Evolutionary conservation across 2,329 filamentous ascomycete species (phyloP), one percentile per base, ranked within the genome.

Genomic region (Cytospora schulzeri): DNA sequence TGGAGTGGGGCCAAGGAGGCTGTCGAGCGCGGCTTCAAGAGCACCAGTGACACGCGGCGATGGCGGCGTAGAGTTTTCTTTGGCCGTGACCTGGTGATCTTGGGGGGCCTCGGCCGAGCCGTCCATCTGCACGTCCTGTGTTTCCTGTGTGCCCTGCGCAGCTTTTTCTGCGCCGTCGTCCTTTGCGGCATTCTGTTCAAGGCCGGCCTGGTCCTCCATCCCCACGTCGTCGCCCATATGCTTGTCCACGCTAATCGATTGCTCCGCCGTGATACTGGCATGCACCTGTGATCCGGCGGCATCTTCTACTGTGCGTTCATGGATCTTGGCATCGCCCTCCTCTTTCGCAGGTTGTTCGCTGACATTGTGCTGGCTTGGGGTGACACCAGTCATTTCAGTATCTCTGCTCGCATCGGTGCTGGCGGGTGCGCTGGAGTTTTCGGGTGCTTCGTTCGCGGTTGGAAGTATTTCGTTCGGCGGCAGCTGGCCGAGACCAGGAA

Each of bases 401-500:
- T 62, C 65, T 24, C 50, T 26, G 6, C 19, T 62, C 35, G 54
- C 24, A 22, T 65, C 38, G 7, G 12, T 28, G 61, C 57, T 70
- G 62, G 67, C 67, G 61, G 68, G 26, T 26, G 29, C 17, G 38
- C 38, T 48, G 26, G 38, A 26, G 12, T 60, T 65, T 45, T 72
- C 69, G 58, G 70, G 64, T 1, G 68, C 66, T 51, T 71, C 68
- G 45, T 67, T 70, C 17, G 69, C 60, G n/a, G 41, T 29, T 6
- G 70, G 68, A 7, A 69, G 60, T 31, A 63, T 57, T 60, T 73
- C 68, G 45, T 70, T 70, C 4, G 68, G 57, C 61, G 68, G 68
- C 17, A 70, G 69, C 52, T 71, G 66, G 67, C 72, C 73, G 15
- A 74, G 71, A 62, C 73, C 73, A 14, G 73, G 73, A n/a, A 75